Percentiles rank a stretch among this genome's conserved stretches.
These are phyloP conservation scores for Sporothrix curviconia DNA, from an alignment of 2,329 filamentous ascomycete genomes.

Conservation along the genomic window DNA sequence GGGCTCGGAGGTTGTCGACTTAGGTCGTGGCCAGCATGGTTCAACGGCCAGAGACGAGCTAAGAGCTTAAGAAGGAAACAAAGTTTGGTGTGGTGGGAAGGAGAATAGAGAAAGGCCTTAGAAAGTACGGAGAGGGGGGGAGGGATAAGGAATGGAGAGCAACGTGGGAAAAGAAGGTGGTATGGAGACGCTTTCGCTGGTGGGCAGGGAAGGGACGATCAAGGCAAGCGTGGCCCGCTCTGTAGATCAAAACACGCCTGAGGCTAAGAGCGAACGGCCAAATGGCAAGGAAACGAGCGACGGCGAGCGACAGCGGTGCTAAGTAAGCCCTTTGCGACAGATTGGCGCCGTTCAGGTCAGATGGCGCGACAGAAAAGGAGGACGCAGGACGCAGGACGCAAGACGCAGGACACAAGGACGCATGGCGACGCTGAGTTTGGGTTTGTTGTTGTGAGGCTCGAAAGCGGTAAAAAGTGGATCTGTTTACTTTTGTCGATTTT, in stretches of 20 bases:
- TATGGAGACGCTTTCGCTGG: background rate
- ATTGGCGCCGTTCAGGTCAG: too few relatives aligned
- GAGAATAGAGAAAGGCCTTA: background rate
- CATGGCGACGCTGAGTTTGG: background rate
- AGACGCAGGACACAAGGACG: too few relatives aligned
- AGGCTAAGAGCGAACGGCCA: too few relatives aligned
- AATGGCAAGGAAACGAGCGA: too few relatives aligned
- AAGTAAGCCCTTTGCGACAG: too few relatives aligned
- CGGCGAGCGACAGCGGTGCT: too few relatives aligned
- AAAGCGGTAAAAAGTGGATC: conserved; percentile 8
- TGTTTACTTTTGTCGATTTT: conserved; percentile 18
- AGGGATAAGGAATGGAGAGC: background rate
- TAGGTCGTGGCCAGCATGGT: conserved; percentile 4
- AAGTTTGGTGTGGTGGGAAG: background rate
- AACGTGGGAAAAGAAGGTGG: background rate
- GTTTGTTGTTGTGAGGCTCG: conserved; percentile 6
- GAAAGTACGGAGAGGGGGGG: background rate
- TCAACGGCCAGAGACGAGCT: conserved; percentile 4
- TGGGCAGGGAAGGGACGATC: background rate
- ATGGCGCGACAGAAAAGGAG: too few relatives aligned
- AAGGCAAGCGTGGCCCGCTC: background rate
- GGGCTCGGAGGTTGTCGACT: background rate
- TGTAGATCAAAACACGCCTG: background rate
- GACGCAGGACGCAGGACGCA: too few relatives aligned
- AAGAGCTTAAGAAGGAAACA: background rate